Evolutionary conservation across 305 asterid species (phyloP), one percentile per base, ranked within the genome.

Genomic region (Fraxinus xanthoxyloides): DNA sequence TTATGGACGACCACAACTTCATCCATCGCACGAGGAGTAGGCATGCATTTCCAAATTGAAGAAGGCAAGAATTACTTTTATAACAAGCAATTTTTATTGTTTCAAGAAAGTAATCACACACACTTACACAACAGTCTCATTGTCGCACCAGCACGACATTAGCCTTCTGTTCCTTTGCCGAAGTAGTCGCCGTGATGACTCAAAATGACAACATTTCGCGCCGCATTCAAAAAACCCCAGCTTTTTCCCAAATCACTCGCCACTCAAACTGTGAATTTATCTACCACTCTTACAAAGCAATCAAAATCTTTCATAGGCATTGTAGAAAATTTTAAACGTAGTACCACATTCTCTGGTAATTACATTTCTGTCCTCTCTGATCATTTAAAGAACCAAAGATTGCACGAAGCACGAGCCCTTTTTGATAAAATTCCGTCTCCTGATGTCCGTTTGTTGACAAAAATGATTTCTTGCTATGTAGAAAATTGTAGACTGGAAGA

Each of bases 371-470:
- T 82, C 78, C 43, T 87, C 48, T 70, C 84, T 74, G 80, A 85
- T 8, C 88, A 80, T 76, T 79, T 87, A 38, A 85, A 79, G 87
- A 88, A 85, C 84, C 88, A 51, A 17, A 79, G 84, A 74, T 70
- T 86, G 15, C 85, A 87, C 77, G 85, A 82, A 81, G 91, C 89
- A 72, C 86, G 84, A 28, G 67, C 48, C 23, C 32, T 84, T 85
- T 87, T 85, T 13, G 65, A 85, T 2, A 81, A 76, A 82, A 84
- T 59, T 72, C 87, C 85, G 65, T 84, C 80, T 48, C 92, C 90
- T 10, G 86, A 91, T 73, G 92, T 93, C 3, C 89, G 89, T 84
- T 82, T 87, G 56, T 83, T 88, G 86, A 92, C 99, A 21, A 93
- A 92, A 82, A 88, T 90, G 91, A 89, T 96, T 2, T 80, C 87